A percentile compares a stretch with the other conserved stretches of the same genome.
Evolutionary conservation across 2,329 filamentous ascomycete species (phyloP).

Genomic region (Meredithiella fracta): DNA sequence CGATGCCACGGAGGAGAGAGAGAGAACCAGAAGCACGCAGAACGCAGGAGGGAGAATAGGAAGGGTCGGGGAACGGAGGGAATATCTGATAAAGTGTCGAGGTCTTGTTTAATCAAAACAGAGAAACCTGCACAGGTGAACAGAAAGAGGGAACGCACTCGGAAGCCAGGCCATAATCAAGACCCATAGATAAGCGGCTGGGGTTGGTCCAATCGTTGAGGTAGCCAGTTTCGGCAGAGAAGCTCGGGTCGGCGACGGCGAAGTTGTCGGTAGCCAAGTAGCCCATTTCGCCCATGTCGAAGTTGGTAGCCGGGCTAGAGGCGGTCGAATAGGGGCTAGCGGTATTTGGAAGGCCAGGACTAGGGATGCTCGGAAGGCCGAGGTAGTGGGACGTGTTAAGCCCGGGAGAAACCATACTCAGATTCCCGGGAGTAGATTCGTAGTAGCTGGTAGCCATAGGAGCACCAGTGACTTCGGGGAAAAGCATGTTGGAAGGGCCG

Average conservation of each 20-base stretch:
- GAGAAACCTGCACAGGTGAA: slow-evolving; percentile 6
- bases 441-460: slow-evolving; percentile 5
- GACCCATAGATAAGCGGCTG: background rate
- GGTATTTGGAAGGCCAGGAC: slow-evolving; percentile 6
- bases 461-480: background rate
- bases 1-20: background rate
- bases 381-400: slow-evolving; percentile 7
- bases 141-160: slow-evolving; percentile 14
- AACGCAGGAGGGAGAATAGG: background rate
- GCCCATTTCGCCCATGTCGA: slow-evolving; percentile 1
- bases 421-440: background rate
- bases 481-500: slow-evolving; percentile 6
- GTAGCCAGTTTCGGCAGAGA: slow-evolving; percentile 7
- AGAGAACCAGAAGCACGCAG: background rate
- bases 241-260: background rate
- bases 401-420: slow-evolving; percentile 10
- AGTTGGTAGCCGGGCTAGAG: slow-evolving; percentile 11
- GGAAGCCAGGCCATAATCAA: slow-evolving; percentile 8
- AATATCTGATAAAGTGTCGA: background rate
- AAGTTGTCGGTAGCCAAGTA: slow-evolving; percentile 10
- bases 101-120: slow-evolving; percentile 9
- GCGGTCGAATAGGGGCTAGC: slow-evolving; percentile 11
- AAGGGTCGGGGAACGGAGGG: background rate
- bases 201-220: background rate
- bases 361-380: slow-evolving; percentile 6